Evolutionary conservation across 2,329 filamentous ascomycete genomes (phyloP).

Genomic region (Raffaelea ambrosiae): DNA sequence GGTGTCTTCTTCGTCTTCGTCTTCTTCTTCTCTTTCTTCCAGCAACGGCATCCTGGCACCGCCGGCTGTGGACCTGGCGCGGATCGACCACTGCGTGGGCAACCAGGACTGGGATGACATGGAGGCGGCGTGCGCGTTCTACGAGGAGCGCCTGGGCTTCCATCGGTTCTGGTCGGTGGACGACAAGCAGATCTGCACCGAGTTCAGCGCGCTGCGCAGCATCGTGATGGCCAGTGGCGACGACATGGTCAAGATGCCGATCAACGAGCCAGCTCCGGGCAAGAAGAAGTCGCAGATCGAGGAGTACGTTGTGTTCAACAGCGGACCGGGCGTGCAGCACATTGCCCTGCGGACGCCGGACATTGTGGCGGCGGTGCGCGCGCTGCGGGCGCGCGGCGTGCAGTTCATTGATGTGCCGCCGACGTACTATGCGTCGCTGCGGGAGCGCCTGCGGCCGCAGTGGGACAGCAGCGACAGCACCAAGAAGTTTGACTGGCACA

Average conservation of each 20-base stretch:
- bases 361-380: constrained; percentile 69
- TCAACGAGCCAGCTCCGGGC: constrained; percentile 88
- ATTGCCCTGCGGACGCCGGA: constrained; percentile 77
- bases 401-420: constrained; percentile 85
- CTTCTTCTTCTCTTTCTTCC: too few relatives aligned
- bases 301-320: constrained; percentile 86
- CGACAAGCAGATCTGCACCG: constrained; percentile 85
- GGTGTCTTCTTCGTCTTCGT: too few relatives aligned
- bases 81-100: constrained; percentile 93
- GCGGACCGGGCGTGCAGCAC: constrained; percentile 84
- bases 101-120: constrained; percentile 96
- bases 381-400: constrained; percentile 76
- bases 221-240: constrained; percentile 85
- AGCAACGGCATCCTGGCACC: constrained; percentile 32
- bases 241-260: constrained; percentile 91
- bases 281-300: constrained; percentile 93
- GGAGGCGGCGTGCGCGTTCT: constrained; percentile 58
- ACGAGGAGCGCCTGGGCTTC: constrained; percentile 84
- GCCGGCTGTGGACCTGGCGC: constrained; percentile 58
- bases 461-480: not conserved
- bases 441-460: constrained; percentile 48
- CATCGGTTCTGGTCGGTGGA: constrained; percentile 97
- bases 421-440: constrained; percentile 80
- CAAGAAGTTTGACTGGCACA: constrained; percentile 35
- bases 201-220: constrained; percentile 80